Base-by-base conservation (phyloP, 1,284 basidiomycete species). In the Apiotrichum sp. region DNA sequence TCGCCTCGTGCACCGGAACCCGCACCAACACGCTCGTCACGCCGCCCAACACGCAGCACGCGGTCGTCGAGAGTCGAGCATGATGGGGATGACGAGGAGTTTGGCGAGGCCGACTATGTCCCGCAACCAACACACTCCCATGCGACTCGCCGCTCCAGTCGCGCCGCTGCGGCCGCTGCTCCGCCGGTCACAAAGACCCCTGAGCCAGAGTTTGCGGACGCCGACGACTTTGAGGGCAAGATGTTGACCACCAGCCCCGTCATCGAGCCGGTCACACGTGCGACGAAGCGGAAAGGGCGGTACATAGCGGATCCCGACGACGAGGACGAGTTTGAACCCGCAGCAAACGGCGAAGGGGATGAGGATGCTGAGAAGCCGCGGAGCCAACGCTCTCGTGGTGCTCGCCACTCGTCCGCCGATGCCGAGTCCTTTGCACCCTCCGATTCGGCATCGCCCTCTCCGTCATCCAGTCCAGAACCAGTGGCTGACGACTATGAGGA, bases 101-200 rank as follows among this genome's bases (percentile, higher is more conserved):
- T 31, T 10, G 48, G 29, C 16, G 11, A 6, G 35, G 35, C 35
- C 11, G 35, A 6, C 35, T 6, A 36, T 11, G 11, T 11, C 7
- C 35, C 35, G 7, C 35, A 36, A 11, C 52, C 44, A 46, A 49
- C 54, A 13, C 45, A 45, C 84, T 44, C 81, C 77, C 80, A 80
- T 1, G 80, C 81, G 4, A 14, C 77, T 1, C 60, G 57, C n/a
- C 56, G 64, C 32, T 65, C 63, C 3, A 47, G 52, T 13, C 52
- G 65, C 7, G 11, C 35, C 13, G 43, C 72, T 31, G 80, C 80
- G 2, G 80, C 81, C 5, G n/a, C n/a, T n/a, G n/a, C n/a, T n/a
- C n/a, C n/a, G n/a, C n/a, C n/a, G n/a, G n/a, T n/a, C n/a, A n/a
- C n/a, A n/a, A n/a, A 14, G 32, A 2, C 32, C 11, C 13, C 6